Evolutionary conservation across 2,329 filamentous ascomycete genomes (phyloP), one percentile per base, ranked within the genome.

Genomic region (Sordariomycetes sp.): DNA sequence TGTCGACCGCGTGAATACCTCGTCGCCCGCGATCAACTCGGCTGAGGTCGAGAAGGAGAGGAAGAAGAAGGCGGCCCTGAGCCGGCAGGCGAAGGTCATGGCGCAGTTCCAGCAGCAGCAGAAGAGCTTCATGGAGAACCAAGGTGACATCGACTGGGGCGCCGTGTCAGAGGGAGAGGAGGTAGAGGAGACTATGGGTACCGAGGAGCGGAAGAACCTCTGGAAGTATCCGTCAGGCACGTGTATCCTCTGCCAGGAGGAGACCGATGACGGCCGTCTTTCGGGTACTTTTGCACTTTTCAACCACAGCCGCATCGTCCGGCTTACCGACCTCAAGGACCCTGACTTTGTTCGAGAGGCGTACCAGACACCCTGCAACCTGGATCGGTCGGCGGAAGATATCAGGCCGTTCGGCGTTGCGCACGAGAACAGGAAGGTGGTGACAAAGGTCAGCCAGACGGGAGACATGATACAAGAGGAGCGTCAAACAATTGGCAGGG

Each of bases 51-150:
- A 93, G 66, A 81, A 83, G 18, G 89, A 93, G 70, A 77, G 84
- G 61, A 96, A 93, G 76, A 99, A 97, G 78, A 88, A 89, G 71
- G 89, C 93, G 57, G 94, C 94, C 0, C 74, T 92, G 48, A 93
- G 91, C 65, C 85, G 94, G 24, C 92, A 97, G 71, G 92, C 92
- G 1, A 88, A 85, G 66, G 90, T 99, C 35, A 97, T 99, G 92
- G 94, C 92, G 1, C 91, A 97, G 68, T 97, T 99, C 72, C 94
- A 97, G 69, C 88, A 96, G 68, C 93, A 99, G 68, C 95, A 97
- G 69, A 93, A 95, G 72, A 94, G 85, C 65, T 99, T 99, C 72
- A 76, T 99, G 74, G 88, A 90, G 59, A 94, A 87, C 62, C 92
- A 97, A 70, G 87, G 83, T n/a, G 80, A 86, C 50, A 82, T 96